A percentile compares a stretch with the other conserved stretches of the same genome.
These are phyloP conservation scores for Sugiyamaella lignohabitans DNA, from an alignment of 805 yeast genomes.

Conservation along the genomic window DNA sequence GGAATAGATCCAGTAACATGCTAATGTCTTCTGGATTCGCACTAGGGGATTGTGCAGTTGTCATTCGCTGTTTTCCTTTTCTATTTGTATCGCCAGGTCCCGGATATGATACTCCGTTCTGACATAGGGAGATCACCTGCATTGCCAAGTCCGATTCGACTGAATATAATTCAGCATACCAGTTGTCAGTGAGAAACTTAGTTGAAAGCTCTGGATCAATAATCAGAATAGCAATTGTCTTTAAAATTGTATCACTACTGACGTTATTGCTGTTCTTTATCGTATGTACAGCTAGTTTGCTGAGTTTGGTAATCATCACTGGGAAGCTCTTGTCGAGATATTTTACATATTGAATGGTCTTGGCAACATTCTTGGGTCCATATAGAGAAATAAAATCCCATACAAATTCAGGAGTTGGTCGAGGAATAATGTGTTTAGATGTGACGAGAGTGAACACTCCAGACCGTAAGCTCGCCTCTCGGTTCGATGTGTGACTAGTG, in stretches of 20 bases:
- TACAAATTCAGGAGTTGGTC: slow-evolving; percentile 21
- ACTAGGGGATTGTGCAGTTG: not conserved
- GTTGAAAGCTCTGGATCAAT: slow-evolving; percentile 4
- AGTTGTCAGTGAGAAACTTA: slow-evolving; percentile 10
- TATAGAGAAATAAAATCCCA: slow-evolving; percentile 24
- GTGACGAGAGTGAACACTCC: slow-evolving; percentile 8
- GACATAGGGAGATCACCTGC: slow-evolving; percentile 6
- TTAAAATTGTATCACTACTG: not conserved
- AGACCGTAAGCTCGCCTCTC: no score
- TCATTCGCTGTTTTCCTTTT: no score
- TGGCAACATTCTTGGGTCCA: slow-evolving; percentile 20
- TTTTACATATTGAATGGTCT: slow-evolving; percentile 1
- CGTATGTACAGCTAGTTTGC: slow-evolving; percentile 7
- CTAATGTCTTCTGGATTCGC: slow-evolving; percentile 31
- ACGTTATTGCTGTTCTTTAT: not conserved
- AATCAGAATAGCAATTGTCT: slow-evolving; percentile 8
- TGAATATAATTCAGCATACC: slow-evolving; percentile 11
- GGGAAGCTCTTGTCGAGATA: not conserved
- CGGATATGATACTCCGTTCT: not conserved
- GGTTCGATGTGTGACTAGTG: not conserved
- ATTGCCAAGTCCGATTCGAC: slow-evolving; percentile 9
- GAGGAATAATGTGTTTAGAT: slow-evolving; percentile 4
- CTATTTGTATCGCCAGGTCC: no score
- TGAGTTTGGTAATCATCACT: slow-evolving; percentile 4
- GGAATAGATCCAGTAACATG: slow-evolving; percentile 55